These are phyloP conservation scores for Hymenoscyphus linearis DNA, from an alignment of 2,329 filamentous ascomycete genomes.

Conservation along the genomic window DNA sequence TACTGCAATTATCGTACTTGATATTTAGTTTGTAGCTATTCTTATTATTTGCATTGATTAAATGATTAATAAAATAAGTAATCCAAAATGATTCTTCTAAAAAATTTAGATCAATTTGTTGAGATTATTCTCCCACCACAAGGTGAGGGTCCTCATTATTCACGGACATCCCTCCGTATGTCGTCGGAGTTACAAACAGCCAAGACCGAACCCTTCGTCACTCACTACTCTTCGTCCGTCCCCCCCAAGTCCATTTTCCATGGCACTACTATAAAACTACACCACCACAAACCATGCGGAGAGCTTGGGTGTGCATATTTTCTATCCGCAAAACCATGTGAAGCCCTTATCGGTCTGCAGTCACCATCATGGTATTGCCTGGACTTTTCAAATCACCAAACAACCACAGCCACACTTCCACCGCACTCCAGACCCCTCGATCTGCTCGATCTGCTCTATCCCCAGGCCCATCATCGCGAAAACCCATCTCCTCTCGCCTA, in stretches of 20 bases:
- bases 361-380: slow-evolving; percentile 44
- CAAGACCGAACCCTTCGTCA: neutral
- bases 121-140: neutral
- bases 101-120: too few relatives aligned
- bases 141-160: neutral
- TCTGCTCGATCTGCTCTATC: slow-evolving; percentile 21
- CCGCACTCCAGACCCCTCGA: slow-evolving; percentile 29
- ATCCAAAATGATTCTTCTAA: too few relatives aligned
- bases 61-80: too few relatives aligned
- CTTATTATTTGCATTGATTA: too few relatives aligned
- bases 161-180: too few relatives aligned
- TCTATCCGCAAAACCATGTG: slow-evolving; percentile 21
- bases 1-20: too few relatives aligned
- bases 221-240: neutral
- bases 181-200: neutral
- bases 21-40: too few relatives aligned
- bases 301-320: neutral
- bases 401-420: slow-evolving; percentile 24
- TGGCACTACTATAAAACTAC: too few relatives aligned
- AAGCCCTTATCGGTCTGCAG: slow-evolving; percentile 16
- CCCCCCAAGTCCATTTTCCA: neutral
- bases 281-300: neutral
- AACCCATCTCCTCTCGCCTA: slow-evolving; percentile 22
- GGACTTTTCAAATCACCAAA: slow-evolving; percentile 42
- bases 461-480: slow-evolving; percentile 25